phyloP scores from a whole-genome alignment of 495 filamentous ascomycete species.

The Letharia lupina region DNA sequence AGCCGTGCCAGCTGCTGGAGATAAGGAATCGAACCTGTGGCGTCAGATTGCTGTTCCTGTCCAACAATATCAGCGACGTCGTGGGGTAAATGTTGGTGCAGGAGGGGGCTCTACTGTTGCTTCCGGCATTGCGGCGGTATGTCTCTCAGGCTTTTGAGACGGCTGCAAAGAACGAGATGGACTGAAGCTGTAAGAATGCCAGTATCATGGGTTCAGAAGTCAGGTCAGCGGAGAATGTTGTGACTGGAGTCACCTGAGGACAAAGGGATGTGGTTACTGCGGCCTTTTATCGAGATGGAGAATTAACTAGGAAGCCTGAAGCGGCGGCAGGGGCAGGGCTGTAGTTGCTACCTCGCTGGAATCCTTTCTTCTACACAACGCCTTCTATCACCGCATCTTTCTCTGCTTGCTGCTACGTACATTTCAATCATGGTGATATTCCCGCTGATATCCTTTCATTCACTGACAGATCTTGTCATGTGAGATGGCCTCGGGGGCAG shows the following conservation, averaged over 20 bases:
- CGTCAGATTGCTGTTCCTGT: constrained; percentile 31
- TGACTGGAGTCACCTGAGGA: background rate
- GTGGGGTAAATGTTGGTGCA: background rate
- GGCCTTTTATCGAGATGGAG: background rate
- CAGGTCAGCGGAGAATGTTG: background rate
- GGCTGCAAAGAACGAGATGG: background rate
- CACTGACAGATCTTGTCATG: background rate
- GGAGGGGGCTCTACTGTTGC: constrained; percentile 4
- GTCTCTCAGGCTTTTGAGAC: constrained; percentile 4
- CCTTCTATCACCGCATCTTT: background rate
- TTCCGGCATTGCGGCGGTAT: constrained; percentile 12
- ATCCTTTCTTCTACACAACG: constrained; percentile 1
- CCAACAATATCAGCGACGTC: constrained; percentile 15
- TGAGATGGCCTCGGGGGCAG: background rate
- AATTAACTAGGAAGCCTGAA: background rate
- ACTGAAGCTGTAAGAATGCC: background rate
- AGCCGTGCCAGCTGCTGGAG: constrained; percentile 31
- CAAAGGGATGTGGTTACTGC: background rate
- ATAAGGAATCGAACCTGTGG: constrained; percentile 28
- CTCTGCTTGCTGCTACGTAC: background rate
- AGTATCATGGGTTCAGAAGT: background rate
- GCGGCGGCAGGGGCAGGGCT: constrained; percentile 2
- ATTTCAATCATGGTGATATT: no score
- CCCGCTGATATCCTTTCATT: background rate
- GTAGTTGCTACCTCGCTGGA: background rate